A percentile compares a stretch with the other conserved stretches of the same genome.
Conservation (phyloP, 2,329 filamentous ascomycete genomes). For the Teratosphaeria epicoccoides region DNA sequence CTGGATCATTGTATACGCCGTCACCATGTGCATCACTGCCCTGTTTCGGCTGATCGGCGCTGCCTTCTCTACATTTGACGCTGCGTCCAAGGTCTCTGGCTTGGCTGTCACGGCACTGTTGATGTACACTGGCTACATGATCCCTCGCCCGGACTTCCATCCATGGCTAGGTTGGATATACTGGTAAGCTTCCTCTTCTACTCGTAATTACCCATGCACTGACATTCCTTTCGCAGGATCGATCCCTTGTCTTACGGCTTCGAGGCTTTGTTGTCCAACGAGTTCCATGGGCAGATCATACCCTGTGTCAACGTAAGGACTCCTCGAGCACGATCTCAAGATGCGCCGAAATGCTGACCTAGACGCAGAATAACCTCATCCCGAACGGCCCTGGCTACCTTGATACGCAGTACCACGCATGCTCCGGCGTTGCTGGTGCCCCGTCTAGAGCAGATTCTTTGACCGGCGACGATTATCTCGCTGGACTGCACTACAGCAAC, state of each 20-base stretch:
- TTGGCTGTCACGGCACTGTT: conserved; percentile 74
- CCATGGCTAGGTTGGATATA: conserved; percentile 69
- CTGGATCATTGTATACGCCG: conserved; percentile 40
- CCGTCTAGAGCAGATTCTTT: conserved; percentile 44
- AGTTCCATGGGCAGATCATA: conserved; percentile 33
- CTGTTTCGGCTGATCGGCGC: conserved; percentile 69
- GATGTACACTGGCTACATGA: conserved; percentile 70
- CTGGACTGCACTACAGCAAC: conserved; percentile 38
- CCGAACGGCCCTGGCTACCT: conserved; percentile 1
- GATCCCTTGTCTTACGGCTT: not conserved
- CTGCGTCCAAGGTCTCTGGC: conserved; percentile 69
- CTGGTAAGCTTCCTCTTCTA: conserved; percentile 42
- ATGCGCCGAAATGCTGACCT: not conserved
- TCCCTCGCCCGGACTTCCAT: conserved; percentile 65
- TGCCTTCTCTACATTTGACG: conserved; percentile 70
- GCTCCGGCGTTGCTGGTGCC: conserved; percentile 45
- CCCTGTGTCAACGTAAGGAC: conserved; percentile 39
- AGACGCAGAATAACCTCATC: not conserved
- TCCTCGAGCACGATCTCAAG: not conserved
- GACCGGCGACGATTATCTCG: conserved; percentile 52
- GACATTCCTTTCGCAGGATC: not conserved
- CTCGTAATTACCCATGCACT: not conserved
- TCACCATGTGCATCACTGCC: conserved; percentile 53
- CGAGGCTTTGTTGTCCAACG: conserved; percentile 1
- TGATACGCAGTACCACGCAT: conserved; percentile 13